Conservation (phyloP, 306 rosid genomes). For the Astragalus membranaceus region DNA sequence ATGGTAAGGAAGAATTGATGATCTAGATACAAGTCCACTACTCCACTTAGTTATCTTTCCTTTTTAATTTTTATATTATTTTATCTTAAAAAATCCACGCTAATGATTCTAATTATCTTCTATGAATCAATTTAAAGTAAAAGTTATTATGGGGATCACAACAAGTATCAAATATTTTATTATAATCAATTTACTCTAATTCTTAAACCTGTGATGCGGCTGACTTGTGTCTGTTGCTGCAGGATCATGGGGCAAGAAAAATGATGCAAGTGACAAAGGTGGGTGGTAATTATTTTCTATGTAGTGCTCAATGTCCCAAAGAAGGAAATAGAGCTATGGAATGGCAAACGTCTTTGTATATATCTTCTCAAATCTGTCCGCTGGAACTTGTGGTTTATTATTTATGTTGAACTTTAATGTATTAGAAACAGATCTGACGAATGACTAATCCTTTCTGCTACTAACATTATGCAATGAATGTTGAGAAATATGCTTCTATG, state of each 20-base stretch:
- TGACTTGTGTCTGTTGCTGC: constrained; percentile 14
- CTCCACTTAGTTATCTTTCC: background rate
- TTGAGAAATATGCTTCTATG: background rate
- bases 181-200: background rate
- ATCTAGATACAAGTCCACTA: background rate
- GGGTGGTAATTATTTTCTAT: constrained; percentile 41
- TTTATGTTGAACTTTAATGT: background rate
- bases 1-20: constrained; percentile 21
- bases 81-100: background rate
- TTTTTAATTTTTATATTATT: background rate
- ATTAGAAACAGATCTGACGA: background rate
- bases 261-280: constrained; percentile 31
- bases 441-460: background rate
- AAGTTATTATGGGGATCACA: background rate
- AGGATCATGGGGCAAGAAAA: constrained; percentile 44
- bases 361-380: background rate
- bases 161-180: background rate
- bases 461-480: background rate
- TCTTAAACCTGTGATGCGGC: background rate
- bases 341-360: background rate
- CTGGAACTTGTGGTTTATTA: constrained; percentile 1
- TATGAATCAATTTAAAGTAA: background rate
- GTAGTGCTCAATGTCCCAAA: background rate
- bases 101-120: background rate
- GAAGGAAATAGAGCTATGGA: background rate